Conservation (phyloP, 306 rosid species). For the Ochetophila trinervis region DNA sequence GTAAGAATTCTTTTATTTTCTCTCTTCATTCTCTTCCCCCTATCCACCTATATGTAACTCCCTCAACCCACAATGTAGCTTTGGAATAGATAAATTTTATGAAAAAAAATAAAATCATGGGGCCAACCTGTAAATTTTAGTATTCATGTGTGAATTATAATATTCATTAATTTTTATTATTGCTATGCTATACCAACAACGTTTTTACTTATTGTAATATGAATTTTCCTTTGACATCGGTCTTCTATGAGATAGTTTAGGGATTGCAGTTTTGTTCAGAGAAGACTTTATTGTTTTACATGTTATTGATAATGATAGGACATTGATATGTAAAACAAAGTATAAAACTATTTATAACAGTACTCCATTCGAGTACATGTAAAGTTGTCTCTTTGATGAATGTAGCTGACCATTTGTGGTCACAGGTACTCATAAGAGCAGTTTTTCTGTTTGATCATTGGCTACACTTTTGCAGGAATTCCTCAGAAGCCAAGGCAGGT, state of each 20-base stretch:
- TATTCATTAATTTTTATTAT: background rate
- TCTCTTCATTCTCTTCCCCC: background rate
- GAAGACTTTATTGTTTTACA: background rate
- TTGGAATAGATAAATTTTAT: too few species aligned
- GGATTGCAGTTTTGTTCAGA: background rate
- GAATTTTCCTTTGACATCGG: background rate
- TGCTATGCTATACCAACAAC: background rate
- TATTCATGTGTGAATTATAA: background rate
- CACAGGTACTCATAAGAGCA: constrained; percentile 16
- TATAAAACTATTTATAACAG: background rate
- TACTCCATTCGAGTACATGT: constrained; percentile 5
- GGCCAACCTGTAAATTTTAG: background rate
- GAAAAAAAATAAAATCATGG: background rate
- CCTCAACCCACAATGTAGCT: too few species aligned
- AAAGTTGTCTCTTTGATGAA: constrained; percentile 14
- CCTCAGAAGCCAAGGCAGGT: constrained; percentile 75
- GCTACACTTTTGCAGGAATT: constrained; percentile 54
- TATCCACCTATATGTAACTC: too few species aligned
- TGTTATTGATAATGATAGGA: background rate
- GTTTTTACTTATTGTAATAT: background rate
- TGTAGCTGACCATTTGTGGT: constrained; percentile 7
- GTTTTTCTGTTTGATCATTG: constrained; percentile 21
- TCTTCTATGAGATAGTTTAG: background rate
- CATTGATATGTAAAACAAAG: background rate
- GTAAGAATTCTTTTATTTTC: constrained; percentile 47